A percentile compares a stretch with the other conserved stretches of the same genome.
Evolutionary conservation across 2,329 filamentous ascomycete genomes (phyloP).

Genomic region (Diaporthe ilicicola): DNA sequence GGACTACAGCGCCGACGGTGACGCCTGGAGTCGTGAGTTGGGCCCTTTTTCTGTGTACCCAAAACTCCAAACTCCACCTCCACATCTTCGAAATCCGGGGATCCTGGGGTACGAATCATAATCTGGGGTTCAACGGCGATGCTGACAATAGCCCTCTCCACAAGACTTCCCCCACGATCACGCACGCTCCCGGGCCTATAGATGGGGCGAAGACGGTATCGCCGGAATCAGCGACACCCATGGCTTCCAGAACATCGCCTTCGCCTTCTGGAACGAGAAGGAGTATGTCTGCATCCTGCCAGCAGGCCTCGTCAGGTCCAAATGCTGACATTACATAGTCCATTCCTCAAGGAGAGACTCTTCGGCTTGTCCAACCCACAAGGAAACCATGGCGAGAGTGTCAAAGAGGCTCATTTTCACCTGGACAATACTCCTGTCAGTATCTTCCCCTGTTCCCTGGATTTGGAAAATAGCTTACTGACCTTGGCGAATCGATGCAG

Average conservation of each 20-base stretch:
- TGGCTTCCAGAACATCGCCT: slow-evolving; percentile 89
- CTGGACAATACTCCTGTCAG: slow-evolving; percentile 86
- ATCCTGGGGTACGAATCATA: slow-evolving; percentile 25
- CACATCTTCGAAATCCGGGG: slow-evolving; percentile 28
- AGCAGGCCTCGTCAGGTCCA: slow-evolving; percentile 4
- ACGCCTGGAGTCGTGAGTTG: slow-evolving; percentile 94
- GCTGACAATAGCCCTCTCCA: slow-evolving; percentile 30
- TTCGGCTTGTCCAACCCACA: slow-evolving; percentile 96
- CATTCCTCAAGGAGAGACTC: slow-evolving; percentile 92
- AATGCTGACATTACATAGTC: slow-evolving; percentile 64
- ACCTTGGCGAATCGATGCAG: slow-evolving; percentile 43
- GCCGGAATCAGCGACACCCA: slow-evolving; percentile 93
- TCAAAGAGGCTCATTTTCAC: slow-evolving; percentile 97
- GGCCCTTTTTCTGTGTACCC: slow-evolving; percentile 20
- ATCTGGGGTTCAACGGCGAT: slow-evolving; percentile 41
- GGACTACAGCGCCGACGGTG: slow-evolving; percentile 89
- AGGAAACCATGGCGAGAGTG: slow-evolving; percentile 95
- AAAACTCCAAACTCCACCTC: slow-evolving; percentile 27
- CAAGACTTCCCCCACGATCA: slow-evolving; percentile 94
- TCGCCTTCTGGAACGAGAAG: slow-evolving; percentile 97
- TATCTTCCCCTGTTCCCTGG: slow-evolving; percentile 18
- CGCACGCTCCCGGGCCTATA: slow-evolving; percentile 85
- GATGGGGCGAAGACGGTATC: slow-evolving; percentile 98
- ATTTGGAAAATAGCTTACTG: slow-evolving; percentile 36
- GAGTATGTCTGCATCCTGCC: slow-evolving; percentile 66